phyloP scores from a whole-genome alignment of 2,329 filamentous ascomycete species.

The Hypomyces rosellus region DNA sequence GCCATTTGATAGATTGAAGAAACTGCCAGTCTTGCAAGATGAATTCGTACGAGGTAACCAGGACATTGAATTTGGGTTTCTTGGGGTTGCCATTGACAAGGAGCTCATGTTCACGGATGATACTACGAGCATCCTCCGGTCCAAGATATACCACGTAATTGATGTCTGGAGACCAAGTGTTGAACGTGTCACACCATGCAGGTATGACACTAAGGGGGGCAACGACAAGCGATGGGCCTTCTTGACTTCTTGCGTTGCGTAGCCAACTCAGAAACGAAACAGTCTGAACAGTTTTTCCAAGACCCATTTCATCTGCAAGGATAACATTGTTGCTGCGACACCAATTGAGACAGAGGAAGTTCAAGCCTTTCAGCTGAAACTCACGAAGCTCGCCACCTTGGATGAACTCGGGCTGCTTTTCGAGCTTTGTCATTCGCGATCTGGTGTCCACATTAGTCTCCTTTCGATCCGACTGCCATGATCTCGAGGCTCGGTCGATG shows the following conservation, averaged over 20 bases:
- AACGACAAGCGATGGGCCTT: conserved; percentile 95
- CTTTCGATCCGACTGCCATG: conserved; percentile 71
- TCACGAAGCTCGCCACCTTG: conserved; percentile 77
- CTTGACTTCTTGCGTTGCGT: conserved; percentile 78
- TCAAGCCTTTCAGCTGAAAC: conserved; percentile 90
- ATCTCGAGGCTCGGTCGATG: conserved; percentile 73
- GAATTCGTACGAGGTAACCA: conserved; percentile 96
- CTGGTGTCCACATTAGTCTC: conserved; percentile 73
- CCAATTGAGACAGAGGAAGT: conserved; percentile 97
- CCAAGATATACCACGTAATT: conserved; percentile 98
- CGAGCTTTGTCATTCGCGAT: conserved; percentile 64
- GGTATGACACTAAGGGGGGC: conserved; percentile 95
- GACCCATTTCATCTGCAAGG: conserved; percentile 95
- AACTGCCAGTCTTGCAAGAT: conserved; percentile 82
- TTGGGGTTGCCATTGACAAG: conserved; percentile 78
- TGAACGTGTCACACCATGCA: conserved; percentile 97
- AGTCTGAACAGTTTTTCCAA: conserved; percentile 97
- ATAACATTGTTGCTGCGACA: conserved; percentile 91
- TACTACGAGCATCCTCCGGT: conserved; percentile 75
- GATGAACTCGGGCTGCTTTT: conserved; percentile 80
- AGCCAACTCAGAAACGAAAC: conserved; percentile 97
- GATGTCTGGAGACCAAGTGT: conserved; percentile 88
- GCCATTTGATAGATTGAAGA: conserved; percentile 89
- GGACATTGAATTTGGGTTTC: conserved; percentile 93
- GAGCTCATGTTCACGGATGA: conserved; percentile 86